phyloP scores from a whole-genome alignment of 1,284 basidiomycete genomes.

The Rhodofomes roseus region DNA sequence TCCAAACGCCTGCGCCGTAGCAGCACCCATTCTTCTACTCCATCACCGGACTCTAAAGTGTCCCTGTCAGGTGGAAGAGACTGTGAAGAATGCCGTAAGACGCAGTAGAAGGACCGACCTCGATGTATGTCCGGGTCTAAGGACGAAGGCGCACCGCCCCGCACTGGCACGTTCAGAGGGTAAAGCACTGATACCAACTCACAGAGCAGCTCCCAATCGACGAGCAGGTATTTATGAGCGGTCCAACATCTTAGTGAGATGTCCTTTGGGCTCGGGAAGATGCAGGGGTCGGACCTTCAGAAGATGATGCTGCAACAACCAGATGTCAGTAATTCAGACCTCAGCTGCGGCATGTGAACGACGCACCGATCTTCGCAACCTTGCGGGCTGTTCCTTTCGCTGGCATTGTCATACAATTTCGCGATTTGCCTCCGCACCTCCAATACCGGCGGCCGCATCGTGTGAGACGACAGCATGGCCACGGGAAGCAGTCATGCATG shows the following conservation, averaged over 20 bases:
- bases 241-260: not conserved
- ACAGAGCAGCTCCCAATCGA: not conserved
- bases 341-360: not conserved
- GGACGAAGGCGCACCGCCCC: not conserved
- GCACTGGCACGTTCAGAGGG: not conserved
- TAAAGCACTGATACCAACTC: not conserved
- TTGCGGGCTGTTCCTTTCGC: not conserved
- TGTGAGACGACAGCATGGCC: not conserved
- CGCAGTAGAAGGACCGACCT: not conserved
- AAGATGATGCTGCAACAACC: not conserved
- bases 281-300: not conserved
- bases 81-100: not conserved
- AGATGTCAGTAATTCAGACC: not conserved
- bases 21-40: not conserved
- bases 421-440: not conserved
- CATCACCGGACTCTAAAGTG: not conserved
- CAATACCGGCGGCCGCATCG: not conserved
- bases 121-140: not conserved
- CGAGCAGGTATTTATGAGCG: not conserved
- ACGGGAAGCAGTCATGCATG: not conserved
- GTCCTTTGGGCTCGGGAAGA: not conserved
- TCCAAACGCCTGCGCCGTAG: not conserved
- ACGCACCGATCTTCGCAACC: not conserved
- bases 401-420: not conserved
- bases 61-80: not conserved